phyloP scores from a whole-genome alignment of 2,329 filamentous ascomycete species.

The Botrytis tulipae region DNA sequence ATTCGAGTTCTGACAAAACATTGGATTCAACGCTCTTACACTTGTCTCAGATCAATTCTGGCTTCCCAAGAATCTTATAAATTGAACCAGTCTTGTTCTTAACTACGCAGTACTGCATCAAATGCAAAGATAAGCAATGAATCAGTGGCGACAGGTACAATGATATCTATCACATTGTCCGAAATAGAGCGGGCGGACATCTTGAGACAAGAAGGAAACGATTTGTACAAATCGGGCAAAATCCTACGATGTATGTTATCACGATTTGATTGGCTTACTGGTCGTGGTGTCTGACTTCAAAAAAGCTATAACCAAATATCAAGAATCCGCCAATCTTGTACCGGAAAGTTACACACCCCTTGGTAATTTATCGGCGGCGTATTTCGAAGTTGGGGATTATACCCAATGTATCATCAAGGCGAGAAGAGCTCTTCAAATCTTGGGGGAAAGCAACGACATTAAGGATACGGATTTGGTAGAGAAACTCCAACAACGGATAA shows the following conservation, averaged over 20 bases:
- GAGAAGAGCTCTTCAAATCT: constrained; percentile 12
- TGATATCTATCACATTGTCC: not conserved
- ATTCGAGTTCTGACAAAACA: not conserved
- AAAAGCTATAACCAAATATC: constrained; percentile 1
- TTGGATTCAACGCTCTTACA: not conserved
- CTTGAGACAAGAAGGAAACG: not conserved
- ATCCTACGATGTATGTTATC: not conserved
- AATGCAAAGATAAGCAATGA: not conserved
- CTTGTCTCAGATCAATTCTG: not conserved
- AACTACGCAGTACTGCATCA: not conserved
- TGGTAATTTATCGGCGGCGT: constrained; percentile 22
- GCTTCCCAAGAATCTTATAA: not conserved
- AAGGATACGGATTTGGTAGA: not conserved
- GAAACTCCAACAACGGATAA: constrained; percentile 18
- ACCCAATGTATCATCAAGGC: constrained; percentile 10
- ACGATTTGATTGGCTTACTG: not conserved
- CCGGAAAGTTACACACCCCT: constrained; percentile 37
- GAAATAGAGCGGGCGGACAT: not conserved
- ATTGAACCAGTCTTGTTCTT: not conserved
- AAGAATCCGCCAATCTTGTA: not conserved
- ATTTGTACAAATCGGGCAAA: not conserved
- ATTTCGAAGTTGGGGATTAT: constrained; percentile 20
- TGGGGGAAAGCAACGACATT: not conserved
- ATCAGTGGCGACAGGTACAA: not conserved
- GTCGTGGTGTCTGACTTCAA: not conserved